Conservation (phyloP, 208 protist species). For the Endotrypanum monterogeii region DNA sequence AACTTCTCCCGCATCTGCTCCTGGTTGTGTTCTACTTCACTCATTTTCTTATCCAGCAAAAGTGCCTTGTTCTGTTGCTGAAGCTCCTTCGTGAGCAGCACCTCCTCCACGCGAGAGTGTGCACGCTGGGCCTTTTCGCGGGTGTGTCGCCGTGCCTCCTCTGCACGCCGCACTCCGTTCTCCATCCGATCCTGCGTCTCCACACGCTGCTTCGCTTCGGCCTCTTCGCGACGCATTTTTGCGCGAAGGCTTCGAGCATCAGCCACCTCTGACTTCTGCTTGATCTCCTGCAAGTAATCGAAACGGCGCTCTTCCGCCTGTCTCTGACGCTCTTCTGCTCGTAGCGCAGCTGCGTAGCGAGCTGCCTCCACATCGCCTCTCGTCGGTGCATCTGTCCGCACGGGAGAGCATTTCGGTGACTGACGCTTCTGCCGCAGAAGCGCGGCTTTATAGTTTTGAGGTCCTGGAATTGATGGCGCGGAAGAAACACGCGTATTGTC, state of each 20-base stretch:
- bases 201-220: slow-evolving; percentile 50
- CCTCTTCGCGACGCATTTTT: slow-evolving; percentile 69
- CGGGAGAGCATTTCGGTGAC: slow-evolving; percentile 46
- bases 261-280: slow-evolving; percentile 60
- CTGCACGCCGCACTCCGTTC: slow-evolving; percentile 59
- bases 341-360: slow-evolving; percentile 67
- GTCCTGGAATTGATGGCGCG: slow-evolving; percentile 1
- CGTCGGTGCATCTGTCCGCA: slow-evolving; percentile 26
- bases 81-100: slow-evolving; percentile 73
- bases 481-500: slow-evolving; percentile 10
- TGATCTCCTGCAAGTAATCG: slow-evolving; percentile 69
- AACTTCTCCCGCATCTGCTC: slow-evolving; percentile 72
- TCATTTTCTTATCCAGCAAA: slow-evolving; percentile 77
- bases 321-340: slow-evolving; percentile 82
- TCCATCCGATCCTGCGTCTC: slow-evolving; percentile 71
- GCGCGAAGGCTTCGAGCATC: slow-evolving; percentile 50
- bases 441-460: slow-evolving; percentile 37
- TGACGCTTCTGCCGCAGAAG: slow-evolving; percentile 43
- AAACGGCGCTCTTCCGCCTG: slow-evolving; percentile 81
- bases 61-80: slow-evolving; percentile 73
- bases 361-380: slow-evolving; percentile 69
- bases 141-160: slow-evolving; percentile 73
- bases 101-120: slow-evolving; percentile 77
- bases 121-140: slow-evolving; percentile 59
- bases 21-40: slow-evolving; percentile 74